These are phyloP conservation scores for Juglanconis oblonga DNA, from an alignment of 2,329 filamentous ascomycete species.

Conservation along the genomic window DNA sequence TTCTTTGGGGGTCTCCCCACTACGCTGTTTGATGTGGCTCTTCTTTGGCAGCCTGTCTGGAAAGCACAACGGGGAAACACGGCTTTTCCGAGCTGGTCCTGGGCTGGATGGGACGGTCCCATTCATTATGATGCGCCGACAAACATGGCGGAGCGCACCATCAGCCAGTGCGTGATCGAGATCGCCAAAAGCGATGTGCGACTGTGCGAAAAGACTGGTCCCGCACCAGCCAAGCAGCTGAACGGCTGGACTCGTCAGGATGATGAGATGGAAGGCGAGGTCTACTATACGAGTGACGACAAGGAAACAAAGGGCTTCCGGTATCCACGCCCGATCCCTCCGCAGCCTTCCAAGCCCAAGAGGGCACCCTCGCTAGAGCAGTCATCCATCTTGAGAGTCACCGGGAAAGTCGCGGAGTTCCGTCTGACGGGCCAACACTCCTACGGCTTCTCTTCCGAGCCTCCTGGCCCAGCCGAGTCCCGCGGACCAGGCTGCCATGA, in stretches of 20 bases:
- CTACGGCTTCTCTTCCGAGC: not conserved
- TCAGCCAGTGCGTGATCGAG: constrained; percentile 6
- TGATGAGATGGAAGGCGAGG: constrained; percentile 1
- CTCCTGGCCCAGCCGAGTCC: too few species aligned
- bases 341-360: not conserved
- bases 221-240: not conserved
- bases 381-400: too few species aligned
- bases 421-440: not conserved
- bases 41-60: constrained; percentile 5
- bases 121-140: not conserved
- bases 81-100: constrained; percentile 13
- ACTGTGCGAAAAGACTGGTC: not conserved
- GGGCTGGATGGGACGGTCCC: constrained; percentile 11
- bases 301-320: not conserved
- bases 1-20: constrained; percentile 5
- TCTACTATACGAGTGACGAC: constrained; percentile 1
- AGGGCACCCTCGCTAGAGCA: too few species aligned
- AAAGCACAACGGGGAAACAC: not conserved
- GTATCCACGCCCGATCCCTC: not conserved
- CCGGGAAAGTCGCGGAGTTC: not conserved
- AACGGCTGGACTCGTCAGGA: constrained; percentile 1
- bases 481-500: not conserved
- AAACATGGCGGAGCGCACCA: constrained; percentile 10
- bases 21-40: constrained; percentile 3
- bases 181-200: not conserved